Base-by-base conservation (phyloP, 345 rosid species). In the Garcia nutans region DNA sequence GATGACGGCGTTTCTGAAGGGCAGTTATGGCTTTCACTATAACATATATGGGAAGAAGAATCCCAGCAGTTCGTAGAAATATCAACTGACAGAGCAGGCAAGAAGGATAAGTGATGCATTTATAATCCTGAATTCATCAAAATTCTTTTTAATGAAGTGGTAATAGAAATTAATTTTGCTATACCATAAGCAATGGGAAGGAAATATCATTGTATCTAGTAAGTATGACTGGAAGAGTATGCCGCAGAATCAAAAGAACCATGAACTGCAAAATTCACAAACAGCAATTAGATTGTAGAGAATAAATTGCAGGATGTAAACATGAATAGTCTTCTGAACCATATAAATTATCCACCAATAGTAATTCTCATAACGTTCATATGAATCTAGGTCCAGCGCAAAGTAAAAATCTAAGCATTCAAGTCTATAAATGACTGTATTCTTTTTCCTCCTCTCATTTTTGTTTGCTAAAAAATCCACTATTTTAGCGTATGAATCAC, bases 161-260 rank as follows among this genome's bases (percentile, higher is more conserved):
- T 20, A 15, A 8, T 10, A 3, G 0, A 19, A 54, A 20, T 64
- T 37, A 37, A 37, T 3, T 37, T 37, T 0, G 31, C 47, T 81
- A 76, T 77, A 94, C 98, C 84, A 77, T 71, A 50, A 92, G 82
- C 68, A 91, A 72, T 57, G 89, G 87, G 74, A 89, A 81, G 24
- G 96, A 84, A 77, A 77, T 79, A 16, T 83, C 89, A 55, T 76
- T 66, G 59, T 80, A 72, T 66, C 85, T 86, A 15, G 70, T 73
- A 49, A 89, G 88, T 47, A 94, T 42, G 79, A 87, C 62, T 0
- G 98, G 98, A 16, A 94, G 97, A 10, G 92, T 76, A 59, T 92
- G 94, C 67, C 98, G 82, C 57, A 91, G 78, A 82, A 92, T 77
- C 82, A 94, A 84, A 76, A 94, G 94, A 82, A 91, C 73, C 92